Percentiles rank a stretch among this genome's conserved stretches.
phyloP scores from a whole-genome alignment of 805 yeast species.

The Nematodospora valgi region DNA sequence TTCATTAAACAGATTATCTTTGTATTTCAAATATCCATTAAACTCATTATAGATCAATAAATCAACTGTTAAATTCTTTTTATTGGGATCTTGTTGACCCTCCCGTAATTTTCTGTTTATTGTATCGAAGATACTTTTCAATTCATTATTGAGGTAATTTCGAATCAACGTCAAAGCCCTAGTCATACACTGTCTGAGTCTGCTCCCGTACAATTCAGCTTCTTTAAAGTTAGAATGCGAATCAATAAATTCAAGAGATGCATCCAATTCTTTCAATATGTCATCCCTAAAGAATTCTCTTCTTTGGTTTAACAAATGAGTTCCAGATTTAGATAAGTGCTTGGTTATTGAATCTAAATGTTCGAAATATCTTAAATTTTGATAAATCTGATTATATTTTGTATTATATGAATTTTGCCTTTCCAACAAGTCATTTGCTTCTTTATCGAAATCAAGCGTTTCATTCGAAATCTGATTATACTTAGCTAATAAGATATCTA shows the following conservation, averaged over 20 bases:
- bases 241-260: constrained; percentile 52
- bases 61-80: constrained; percentile 44
- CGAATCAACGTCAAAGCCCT: constrained; percentile 73
- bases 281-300: constrained; percentile 42
- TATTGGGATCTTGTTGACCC: background rate
- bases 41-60: constrained; percentile 69
- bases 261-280: constrained; percentile 56
- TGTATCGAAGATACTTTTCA: constrained; percentile 29
- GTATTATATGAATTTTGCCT: constrained; percentile 41
- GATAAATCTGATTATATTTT: constrained; percentile 44
- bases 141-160: constrained; percentile 54
- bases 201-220: constrained; percentile 59
- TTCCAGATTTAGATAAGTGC: constrained; percentile 62
- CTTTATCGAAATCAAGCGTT: constrained; percentile 60
- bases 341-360: constrained; percentile 67
- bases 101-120: constrained; percentile 16
- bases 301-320: constrained; percentile 55
- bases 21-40: constrained; percentile 17
- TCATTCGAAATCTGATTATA: constrained; percentile 59
- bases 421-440: constrained; percentile 48
- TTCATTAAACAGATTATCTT: constrained; percentile 24
- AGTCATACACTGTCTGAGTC: constrained; percentile 81
- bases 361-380: constrained; percentile 60
- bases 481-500: constrained; percentile 47
- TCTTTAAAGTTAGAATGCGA: constrained; percentile 54